phyloP scores from a whole-genome alignment of 2,329 filamentous ascomycete genomes.

The Trichoderma semiorbis region DNA sequence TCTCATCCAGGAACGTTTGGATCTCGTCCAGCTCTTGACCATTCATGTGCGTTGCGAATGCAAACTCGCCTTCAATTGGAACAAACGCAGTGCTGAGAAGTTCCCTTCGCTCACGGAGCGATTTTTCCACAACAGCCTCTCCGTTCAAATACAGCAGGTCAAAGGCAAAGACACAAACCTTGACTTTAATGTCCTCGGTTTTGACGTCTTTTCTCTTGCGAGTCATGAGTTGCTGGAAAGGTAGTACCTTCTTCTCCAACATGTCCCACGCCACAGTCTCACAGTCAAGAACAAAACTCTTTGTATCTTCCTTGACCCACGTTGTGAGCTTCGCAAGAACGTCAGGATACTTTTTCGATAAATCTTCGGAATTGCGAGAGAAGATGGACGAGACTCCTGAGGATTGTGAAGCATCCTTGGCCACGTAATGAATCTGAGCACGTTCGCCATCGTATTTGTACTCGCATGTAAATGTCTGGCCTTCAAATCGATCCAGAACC shows the following conservation, averaged over 20 bases:
- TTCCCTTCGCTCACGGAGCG: slow-evolving; percentile 77
- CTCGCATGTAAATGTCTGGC: slow-evolving; percentile 94
- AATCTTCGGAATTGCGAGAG: slow-evolving; percentile 92
- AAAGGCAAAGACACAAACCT: slow-evolving; percentile 96
- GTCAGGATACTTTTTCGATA: slow-evolving; percentile 97
- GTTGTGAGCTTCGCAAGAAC: slow-evolving; percentile 81
- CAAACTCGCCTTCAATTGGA: slow-evolving; percentile 83
- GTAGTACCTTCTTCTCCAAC: slow-evolving; percentile 90
- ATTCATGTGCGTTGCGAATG: slow-evolving; percentile 83
- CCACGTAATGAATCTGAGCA: slow-evolving; percentile 97
- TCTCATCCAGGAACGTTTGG: slow-evolving; percentile 86
- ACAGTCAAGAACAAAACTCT: slow-evolving; percentile 96
- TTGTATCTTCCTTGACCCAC: slow-evolving; percentile 87
- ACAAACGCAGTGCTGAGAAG: slow-evolving; percentile 70
- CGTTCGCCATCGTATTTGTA: slow-evolving; percentile 99
- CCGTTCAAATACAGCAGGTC: slow-evolving; percentile 93
- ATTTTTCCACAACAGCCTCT: slow-evolving; percentile 80
- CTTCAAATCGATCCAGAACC: slow-evolving; percentile 92
- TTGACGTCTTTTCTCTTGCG: slow-evolving; percentile 97
- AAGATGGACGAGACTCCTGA: slow-evolving; percentile 91
- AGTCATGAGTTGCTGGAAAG: slow-evolving; percentile 98
- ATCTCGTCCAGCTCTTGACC: slow-evolving; percentile 91
- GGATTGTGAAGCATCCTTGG: slow-evolving; percentile 70
- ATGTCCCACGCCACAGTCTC: slow-evolving; percentile 97
- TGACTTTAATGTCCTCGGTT: slow-evolving; percentile 89